These are phyloP conservation scores for Trichophyton verrucosum DNA, from an alignment of 2,329 filamentous ascomycete species.

Conservation along the genomic window DNA sequence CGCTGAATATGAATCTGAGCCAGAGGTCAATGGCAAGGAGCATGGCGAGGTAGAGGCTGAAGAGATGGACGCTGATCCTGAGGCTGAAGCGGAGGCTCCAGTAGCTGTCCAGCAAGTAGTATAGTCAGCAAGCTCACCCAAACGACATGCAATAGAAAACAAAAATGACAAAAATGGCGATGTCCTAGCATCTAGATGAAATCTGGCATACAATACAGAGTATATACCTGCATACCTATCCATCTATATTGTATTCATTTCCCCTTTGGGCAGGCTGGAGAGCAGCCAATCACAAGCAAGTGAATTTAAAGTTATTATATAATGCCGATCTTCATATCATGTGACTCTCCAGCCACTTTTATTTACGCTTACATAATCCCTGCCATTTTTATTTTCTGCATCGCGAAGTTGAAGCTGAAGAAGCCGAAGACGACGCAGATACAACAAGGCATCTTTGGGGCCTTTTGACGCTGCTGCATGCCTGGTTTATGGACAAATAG, in stretches of 20 bases:
- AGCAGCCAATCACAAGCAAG: neutral
- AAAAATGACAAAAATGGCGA: neutral
- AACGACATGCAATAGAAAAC: neutral
- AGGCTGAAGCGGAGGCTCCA: neutral
- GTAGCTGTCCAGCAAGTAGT: neutral
- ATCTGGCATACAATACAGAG: neutral
- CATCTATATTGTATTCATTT: too few relatives aligned
- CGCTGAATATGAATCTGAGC: neutral
- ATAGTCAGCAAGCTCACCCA: neutral
- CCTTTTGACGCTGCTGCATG: neutral
- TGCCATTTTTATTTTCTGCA: constrained; percentile 10
- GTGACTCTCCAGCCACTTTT: constrained; percentile 5
- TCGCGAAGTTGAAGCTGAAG: neutral
- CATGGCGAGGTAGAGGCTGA: neutral
- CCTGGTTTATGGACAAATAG: neutral
- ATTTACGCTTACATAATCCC: constrained; percentile 11
- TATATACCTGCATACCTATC: too few relatives aligned
- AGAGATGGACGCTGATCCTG: neutral
- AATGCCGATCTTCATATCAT: neutral
- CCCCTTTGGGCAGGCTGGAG: neutral
- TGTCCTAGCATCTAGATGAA: neutral
- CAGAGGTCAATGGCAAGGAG: neutral
- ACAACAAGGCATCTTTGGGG: neutral
- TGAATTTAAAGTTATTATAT: neutral
- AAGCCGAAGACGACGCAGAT: neutral